Evolutionary conservation across 139 green algal species (phyloP).

Genomic region (Pleodorina starrii): DNA sequence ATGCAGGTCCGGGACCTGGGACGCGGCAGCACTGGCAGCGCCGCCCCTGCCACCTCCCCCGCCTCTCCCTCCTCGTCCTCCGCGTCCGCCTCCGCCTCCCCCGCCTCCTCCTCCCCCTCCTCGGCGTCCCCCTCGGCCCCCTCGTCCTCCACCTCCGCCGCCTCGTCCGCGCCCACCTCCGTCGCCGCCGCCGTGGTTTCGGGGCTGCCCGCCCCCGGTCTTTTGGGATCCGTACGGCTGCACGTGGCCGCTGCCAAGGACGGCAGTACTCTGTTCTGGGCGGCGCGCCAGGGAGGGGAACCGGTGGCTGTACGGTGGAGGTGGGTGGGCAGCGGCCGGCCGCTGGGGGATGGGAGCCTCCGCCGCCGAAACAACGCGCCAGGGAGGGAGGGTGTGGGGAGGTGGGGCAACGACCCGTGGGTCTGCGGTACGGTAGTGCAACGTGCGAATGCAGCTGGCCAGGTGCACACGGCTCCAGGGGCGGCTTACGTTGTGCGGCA

Average conservation of each 20-base stretch:
- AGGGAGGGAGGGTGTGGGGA: no score
- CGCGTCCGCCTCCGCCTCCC: not conserved
- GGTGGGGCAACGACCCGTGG: no score
- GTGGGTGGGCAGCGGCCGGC: no score
- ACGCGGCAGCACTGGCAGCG: not conserved
- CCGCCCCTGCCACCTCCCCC: not conserved
- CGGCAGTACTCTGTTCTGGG: slow-evolving; percentile 69
- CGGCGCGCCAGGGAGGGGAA: slow-evolving; percentile 27
- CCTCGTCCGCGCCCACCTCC: not conserved
- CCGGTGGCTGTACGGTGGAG: slow-evolving; percentile 55
- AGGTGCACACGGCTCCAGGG: no score
- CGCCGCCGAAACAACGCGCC: no score
- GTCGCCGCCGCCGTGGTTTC: not conserved
- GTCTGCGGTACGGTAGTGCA: no score
- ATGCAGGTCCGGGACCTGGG: slow-evolving; percentile 48
- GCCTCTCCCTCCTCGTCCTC: not conserved
- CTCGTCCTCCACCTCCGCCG: not conserved
- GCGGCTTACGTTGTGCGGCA: no score
- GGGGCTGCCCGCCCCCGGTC: not conserved
- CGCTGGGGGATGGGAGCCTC: no score
- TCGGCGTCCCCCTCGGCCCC: not conserved
- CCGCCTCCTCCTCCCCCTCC: not conserved
- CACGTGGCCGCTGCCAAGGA: slow-evolving; percentile 61
- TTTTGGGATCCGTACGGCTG: slow-evolving; percentile 55
- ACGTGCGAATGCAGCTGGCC: no score